Evolutionary conservation across 768 basidiomycete species (phyloP), one percentile per base, ranked within the genome.

Genomic region (Candolleomyces eurysporus): DNA sequence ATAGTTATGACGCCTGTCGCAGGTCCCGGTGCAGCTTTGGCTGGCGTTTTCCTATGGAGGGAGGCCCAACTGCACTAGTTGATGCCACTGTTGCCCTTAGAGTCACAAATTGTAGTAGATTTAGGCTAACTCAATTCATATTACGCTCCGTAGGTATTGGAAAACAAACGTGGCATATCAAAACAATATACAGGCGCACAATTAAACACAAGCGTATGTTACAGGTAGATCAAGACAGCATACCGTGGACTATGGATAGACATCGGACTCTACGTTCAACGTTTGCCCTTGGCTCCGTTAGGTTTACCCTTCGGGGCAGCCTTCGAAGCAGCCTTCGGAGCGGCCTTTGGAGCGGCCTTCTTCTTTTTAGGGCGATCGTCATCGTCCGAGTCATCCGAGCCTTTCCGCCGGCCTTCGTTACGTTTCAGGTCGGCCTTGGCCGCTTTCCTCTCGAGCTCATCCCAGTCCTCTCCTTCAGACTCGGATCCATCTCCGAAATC

Each of bases 391-490:
- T 76, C 82, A 56, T 73, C 73, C 9, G 26, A 26, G 4, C 26
- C 26, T 26, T 26, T 26, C 2, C 75, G 73, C 42, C 70, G 75
- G 32, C 64, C 73, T 43, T 75, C 83, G 26, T 73, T 76, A 51
- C 80, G 79, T 65, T 80, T 84, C 60, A 77, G 78, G 65, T 85
- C 84, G 60, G 58, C 90, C 81, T 90, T 91, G 8, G 92, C 92
- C 7, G 95, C 95, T 72, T 95, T 96, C 49, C 85, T 80, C 75
- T 97, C 96, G 40, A 97, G 79, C 73, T 94, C 94, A 68, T 97
- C 96, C 96, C 96, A 99, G 67, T 96, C 95, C 58, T 96, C 93
- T 10, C 94, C 91, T 82, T 66, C 88, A 59, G 88, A 87, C 57
- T 90, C 87, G 61, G 89, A 90, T 30, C 81, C 84, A 59, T 77